Conservation (phyloP, 1,284 basidiomycete species). For the Ganoderma boninense region DNA sequence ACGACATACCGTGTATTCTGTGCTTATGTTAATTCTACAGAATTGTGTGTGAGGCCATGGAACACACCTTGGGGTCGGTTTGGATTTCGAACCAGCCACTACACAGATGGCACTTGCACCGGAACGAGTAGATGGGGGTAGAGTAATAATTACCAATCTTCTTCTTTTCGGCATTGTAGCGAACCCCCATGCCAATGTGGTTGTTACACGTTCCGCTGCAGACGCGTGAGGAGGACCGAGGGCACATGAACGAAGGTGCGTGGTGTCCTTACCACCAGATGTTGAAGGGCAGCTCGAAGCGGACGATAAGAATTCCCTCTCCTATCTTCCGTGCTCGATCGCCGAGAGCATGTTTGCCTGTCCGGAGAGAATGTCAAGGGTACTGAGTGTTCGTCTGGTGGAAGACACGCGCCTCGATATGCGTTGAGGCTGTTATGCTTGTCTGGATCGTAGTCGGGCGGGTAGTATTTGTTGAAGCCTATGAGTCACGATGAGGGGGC, state of each 20-base stretch:
- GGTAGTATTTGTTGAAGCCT: constrained; percentile 93
- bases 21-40: neutral
- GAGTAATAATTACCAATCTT: constrained; percentile 96
- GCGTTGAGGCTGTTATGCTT: constrained; percentile 86
- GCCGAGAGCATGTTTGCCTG: constrained; percentile 94
- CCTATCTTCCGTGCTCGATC: constrained; percentile 93
- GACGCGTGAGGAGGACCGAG: constrained; percentile 6
- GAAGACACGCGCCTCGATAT: constrained; percentile 64
- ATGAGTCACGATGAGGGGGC: constrained; percentile 5
- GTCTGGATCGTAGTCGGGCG: constrained; percentile 89
- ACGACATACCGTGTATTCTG: constrained; percentile 98
- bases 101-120: constrained; percentile 97
- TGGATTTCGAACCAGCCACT: constrained; percentile 95
- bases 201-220: constrained; percentile 87
- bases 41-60: neutral
- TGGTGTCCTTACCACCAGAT: constrained; percentile 89
- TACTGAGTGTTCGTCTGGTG: neutral
- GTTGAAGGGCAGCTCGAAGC: constrained; percentile 96
- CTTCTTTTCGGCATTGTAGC: constrained; percentile 98
- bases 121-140: constrained; percentile 93
- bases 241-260: neutral
- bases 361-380: constrained; percentile 29
- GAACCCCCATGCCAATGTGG: constrained; percentile 96
- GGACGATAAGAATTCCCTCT: constrained; percentile 92
- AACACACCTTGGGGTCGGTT: constrained; percentile 92